Evolutionary conservation across 139 green algal genomes (phyloP), one percentile per base, ranked within the genome.

Genomic region (Closterium sp.): DNA sequence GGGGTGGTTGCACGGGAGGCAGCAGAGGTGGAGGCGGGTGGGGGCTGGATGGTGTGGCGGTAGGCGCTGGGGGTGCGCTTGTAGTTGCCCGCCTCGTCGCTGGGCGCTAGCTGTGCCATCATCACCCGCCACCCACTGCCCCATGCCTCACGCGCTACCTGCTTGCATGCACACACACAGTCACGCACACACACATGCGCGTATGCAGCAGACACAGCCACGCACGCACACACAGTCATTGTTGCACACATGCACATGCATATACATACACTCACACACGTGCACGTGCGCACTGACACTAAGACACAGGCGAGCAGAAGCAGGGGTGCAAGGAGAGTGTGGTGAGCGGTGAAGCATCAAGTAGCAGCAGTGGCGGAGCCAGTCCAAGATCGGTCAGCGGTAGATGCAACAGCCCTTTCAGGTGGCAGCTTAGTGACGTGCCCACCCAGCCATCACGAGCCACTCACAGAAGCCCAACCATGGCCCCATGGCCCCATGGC

Each of bases 91-190:
- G 94, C 91, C n/a, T 94, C 92, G 34, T 92, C 91, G 87, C 98
- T 97, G 1, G 97, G 97, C 3, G 97, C 97, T 85, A 99, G 94
- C 93, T 99, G 97, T n/a, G 90, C 92, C 95, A 97, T 97, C 84
- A 94, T 93, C 32, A 92, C 31, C 0, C 90, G 28, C 90, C 90
- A 93, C 25, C 16, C 84, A 1, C 23, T n/a, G 33, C 12, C 32
- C 90, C 90, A 93, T 84, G 84, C 34, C 33, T 91, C 36, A 10
- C 88, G 35, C n/a, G 36, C 88, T 34, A 91, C 88, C 88, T 91
- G 83, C 83, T 2, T 4, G 30, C 83, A 33, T 19, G 30, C n/a
- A 34, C 83, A 33, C 83, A 32, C 83, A 86, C 83, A 86, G 1
- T 21, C 83, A 34, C 83, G 5, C 83, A 34, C 83, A 6, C 83